Base-by-base conservation (phyloP, 2,329 filamentous ascomycete genomes). In the Ilyonectria sp. region DNA sequence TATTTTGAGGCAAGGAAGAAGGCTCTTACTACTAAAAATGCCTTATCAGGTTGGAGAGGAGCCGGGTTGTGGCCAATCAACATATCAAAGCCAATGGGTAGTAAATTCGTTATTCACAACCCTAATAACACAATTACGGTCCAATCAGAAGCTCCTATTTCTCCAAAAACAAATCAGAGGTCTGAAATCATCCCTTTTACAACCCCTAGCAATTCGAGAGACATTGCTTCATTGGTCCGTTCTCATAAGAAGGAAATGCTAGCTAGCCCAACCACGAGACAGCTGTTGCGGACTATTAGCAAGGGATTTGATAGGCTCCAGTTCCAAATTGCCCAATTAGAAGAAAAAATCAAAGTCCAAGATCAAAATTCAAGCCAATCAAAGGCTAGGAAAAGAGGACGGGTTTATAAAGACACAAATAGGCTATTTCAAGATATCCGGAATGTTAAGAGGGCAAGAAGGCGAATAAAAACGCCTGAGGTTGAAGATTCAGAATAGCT, bases 1-100 rank as follows among this genome's bases (percentile, higher is more conserved):
- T 46, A 46, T 46, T 46, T 46, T 46, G 4, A 54, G 19, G 52
- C 52, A 37, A 54, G n/a, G 31, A 40, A 54, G 29, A 52, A 31
- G 13, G 17, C 29, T 23, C 11, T 54, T 4, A 37, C 6, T 4
- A 35, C 26, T n/a, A 8, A 13, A 11, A 37, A 54, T 37, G n/a
- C 17, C 8, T 8, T 19, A 35, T 31, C 52, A n/a, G 31, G 52
- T 37, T 54, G 31, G 52, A n/a, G 11, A 54, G 52, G 52, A 13
- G 17, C 52, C 3, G 31, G 52, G 52, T 54, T 54, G 52, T 54
- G 31, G 31, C 52, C 26, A 19, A 19, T 35, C 10, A 54, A 54
- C 19, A 35, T 37, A 11, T 10, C 10, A 15, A 52, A 52, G 49
- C 21, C 49, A 29, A 29, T 52, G 17, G 21, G 49, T 33, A 52